phyloP scores from a whole-genome alignment of 306 rosid species.

The Delonix regia region DNA sequence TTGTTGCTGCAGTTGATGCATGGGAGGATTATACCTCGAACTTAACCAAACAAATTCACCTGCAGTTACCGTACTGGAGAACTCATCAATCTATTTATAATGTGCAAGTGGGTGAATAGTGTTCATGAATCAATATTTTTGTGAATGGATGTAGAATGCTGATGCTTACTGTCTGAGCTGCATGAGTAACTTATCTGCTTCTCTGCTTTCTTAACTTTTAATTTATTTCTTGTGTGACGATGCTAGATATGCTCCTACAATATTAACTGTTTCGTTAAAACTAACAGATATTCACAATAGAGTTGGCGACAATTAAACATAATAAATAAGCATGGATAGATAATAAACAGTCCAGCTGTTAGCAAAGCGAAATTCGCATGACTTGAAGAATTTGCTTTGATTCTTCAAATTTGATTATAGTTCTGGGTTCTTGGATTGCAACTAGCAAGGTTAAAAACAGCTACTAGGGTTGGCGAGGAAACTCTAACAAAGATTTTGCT shows the following conservation, averaged over 20 bases:
- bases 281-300: not conserved
- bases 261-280: not conserved
- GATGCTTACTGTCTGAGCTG: not conserved
- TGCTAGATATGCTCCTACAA: not conserved
- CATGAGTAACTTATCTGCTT: not conserved
- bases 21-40: constrained; percentile 61
- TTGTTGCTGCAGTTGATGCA: constrained; percentile 47
- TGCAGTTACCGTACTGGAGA: constrained; percentile 66
- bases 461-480: not conserved
- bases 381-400: not conserved
- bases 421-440: not conserved
- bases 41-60: constrained; percentile 49
- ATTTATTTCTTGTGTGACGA: not conserved
- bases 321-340: not conserved
- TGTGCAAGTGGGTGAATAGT: constrained; percentile 42
- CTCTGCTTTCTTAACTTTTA: not conserved
- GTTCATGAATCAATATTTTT: not conserved
- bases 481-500: not conserved
- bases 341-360: not conserved
- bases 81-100: constrained; percentile 60
- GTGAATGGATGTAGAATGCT: not conserved
- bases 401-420: not conserved
- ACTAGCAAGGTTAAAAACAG: no score
- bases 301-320: not conserved
- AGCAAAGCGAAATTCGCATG: not conserved